These are phyloP conservation scores for Lasiodiplodia sp. DNA, from an alignment of 2,329 filamentous ascomycete species.

Conservation along the genomic window DNA sequence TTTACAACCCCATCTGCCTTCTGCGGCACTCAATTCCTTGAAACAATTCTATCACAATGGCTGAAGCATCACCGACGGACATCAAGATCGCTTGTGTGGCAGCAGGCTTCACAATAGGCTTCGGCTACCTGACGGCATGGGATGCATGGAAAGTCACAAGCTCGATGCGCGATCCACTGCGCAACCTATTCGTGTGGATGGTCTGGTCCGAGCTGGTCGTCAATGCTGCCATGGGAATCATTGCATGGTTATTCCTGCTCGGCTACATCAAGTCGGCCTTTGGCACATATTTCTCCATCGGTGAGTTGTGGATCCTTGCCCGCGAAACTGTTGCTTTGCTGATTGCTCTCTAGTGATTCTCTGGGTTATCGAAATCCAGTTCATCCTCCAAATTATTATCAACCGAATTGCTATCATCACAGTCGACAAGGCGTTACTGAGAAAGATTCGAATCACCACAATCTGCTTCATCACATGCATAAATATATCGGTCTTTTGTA, in stretches of 20 bases:
- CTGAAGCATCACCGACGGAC: not conserved
- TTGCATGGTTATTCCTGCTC: constrained; percentile 52
- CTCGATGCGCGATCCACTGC: constrained; percentile 4
- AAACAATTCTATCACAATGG: not conserved
- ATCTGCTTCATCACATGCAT: constrained; percentile 35
- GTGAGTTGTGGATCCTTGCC: not conserved
- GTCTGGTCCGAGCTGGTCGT: constrained; percentile 55
- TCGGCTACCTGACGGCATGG: constrained; percentile 26
- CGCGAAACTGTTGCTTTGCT: not conserved
- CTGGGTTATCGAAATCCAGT: constrained; percentile 53
- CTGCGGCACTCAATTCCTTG: not conserved
- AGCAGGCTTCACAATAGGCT: constrained; percentile 7
- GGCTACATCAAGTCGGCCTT: constrained; percentile 45
- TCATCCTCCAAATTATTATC: constrained; percentile 38
- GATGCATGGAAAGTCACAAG: constrained; percentile 15
- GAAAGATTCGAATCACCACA: constrained; percentile 32
- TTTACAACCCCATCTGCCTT: not conserved
- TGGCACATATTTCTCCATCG: not conserved
- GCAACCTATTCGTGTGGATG: constrained; percentile 48
- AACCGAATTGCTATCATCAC: constrained; percentile 40
- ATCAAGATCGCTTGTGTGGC: constrained; percentile 17
- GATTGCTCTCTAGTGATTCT: constrained; percentile 36
- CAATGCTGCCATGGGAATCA: constrained; percentile 49
- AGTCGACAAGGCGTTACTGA: constrained; percentile 31
- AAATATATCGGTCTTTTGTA: constrained; percentile 41